These are phyloP conservation scores for Brassica hybrid DNA, from an alignment of 441 rosid genomes.

Conservation along the genomic window DNA sequence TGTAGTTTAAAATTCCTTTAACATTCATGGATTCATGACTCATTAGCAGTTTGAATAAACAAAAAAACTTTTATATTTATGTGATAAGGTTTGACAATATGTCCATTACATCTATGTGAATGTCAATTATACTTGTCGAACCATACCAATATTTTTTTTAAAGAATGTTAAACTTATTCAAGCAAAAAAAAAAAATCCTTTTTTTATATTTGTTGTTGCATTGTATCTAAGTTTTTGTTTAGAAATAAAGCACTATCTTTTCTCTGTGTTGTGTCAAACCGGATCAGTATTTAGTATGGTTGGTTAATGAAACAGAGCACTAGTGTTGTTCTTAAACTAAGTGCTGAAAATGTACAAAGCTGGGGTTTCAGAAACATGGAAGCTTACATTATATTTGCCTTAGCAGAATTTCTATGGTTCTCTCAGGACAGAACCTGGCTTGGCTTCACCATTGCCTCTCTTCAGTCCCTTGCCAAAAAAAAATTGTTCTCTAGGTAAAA, in stretches of 20 bases:
- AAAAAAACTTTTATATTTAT: no score
- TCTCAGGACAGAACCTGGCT: slow-evolving; percentile 71
- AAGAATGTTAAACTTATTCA: no score
- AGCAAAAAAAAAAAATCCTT: no score
- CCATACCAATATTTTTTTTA: no score
- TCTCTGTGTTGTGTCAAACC: no score
- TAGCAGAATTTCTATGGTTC: slow-evolving; percentile 71
- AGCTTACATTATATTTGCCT: slow-evolving; percentile 73
- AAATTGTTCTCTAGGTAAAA: not conserved
- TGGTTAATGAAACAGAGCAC: slow-evolving; percentile 50
- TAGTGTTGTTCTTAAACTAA: slow-evolving; percentile 68
- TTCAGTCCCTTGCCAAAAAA: slow-evolving; percentile 12
- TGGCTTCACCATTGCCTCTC: slow-evolving; percentile 76
- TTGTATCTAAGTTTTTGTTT: no score
- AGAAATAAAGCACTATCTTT: no score
- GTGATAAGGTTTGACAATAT: no score
- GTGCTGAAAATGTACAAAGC: slow-evolving; percentile 76
- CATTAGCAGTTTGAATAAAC: no score
- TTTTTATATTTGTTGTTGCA: no score
- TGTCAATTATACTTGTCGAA: no score
- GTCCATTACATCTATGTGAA: no score
- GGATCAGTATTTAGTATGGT: not conserved
- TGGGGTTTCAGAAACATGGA: slow-evolving; percentile 74
- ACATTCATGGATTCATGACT: not conserved
- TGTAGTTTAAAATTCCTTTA: not conserved